phyloP scores from a whole-genome alignment of 2,329 filamentous ascomycete species.

The Diplocarpon rosae region DNA sequence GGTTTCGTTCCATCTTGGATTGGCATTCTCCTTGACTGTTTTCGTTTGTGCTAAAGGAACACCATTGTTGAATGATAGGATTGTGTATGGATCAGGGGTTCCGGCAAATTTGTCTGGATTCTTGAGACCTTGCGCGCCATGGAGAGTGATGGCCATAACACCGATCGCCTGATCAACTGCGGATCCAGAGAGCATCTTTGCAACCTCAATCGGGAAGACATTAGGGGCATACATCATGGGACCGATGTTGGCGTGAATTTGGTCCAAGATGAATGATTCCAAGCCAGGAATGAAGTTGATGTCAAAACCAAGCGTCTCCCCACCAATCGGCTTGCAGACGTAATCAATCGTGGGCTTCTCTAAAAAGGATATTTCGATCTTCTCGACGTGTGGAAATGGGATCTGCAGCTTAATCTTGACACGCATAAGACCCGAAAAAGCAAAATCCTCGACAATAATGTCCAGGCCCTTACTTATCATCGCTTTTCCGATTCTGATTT shows the following conservation, averaged over 20 bases:
- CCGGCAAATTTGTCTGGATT: constrained; percentile 91
- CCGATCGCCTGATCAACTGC: constrained; percentile 93
- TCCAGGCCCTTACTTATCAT: constrained; percentile 95
- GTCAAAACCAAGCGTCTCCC: constrained; percentile 91
- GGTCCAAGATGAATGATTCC: constrained; percentile 86
- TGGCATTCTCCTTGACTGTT: constrained; percentile 70
- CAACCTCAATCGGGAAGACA: constrained; percentile 95
- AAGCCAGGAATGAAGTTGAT: constrained; percentile 98
- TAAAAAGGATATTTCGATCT: constrained; percentile 89
- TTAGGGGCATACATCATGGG: constrained; percentile 99
- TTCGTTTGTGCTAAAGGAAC: constrained; percentile 80
- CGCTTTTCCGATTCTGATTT: constrained; percentile 89
- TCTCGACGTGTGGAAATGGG: constrained; percentile 89
- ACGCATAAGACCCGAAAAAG: constrained; percentile 90
- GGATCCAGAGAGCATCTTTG: constrained; percentile 92
- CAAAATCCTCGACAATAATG: constrained; percentile 96
- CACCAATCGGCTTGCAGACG: constrained; percentile 92
- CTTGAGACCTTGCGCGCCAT: constrained; percentile 85
- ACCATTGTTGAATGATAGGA: constrained; percentile 75
- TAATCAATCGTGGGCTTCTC: constrained; percentile 82
- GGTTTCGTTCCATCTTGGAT: constrained; percentile 92
- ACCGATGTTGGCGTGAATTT: constrained; percentile 74
- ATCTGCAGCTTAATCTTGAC: constrained; percentile 97
- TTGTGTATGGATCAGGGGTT: constrained; percentile 81
- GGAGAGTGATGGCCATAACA: constrained; percentile 81